phyloP scores from a whole-genome alignment of 768 basidiomycete species.

The Cystoderma amianthinum region DNA sequence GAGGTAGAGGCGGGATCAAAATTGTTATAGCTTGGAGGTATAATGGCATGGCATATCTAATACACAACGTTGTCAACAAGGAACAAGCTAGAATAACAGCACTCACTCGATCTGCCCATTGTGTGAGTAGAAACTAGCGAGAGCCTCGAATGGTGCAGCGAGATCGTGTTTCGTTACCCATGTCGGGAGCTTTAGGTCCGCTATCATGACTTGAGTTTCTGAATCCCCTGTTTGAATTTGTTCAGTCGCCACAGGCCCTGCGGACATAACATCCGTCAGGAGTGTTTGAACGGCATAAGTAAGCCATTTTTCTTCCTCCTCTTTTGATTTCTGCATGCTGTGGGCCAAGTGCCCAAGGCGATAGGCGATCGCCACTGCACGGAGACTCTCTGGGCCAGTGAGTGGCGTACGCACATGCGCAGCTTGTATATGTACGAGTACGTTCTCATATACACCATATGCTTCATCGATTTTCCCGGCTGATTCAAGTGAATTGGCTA shows the following conservation, averaged over 20 bases:
- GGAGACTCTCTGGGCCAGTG: slow-evolving; percentile 22
- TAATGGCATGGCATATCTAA: slow-evolving; percentile 55
- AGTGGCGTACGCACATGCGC: slow-evolving; percentile 6
- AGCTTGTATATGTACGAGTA: slow-evolving; percentile 23
- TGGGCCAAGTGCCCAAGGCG: slow-evolving; percentile 37
- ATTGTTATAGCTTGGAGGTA: slow-evolving; percentile 62
- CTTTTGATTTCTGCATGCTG: slow-evolving; percentile 16
- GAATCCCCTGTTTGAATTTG: not conserved
- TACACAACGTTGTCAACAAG: slow-evolving; percentile 2
- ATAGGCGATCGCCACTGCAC: slow-evolving; percentile 31
- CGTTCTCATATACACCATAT: slow-evolving; percentile 30
- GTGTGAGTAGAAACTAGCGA: slow-evolving; percentile 55
- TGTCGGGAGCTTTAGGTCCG: slow-evolving; percentile 47
- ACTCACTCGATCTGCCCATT: slow-evolving; percentile 51
- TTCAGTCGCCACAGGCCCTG: slow-evolving; percentile 4
- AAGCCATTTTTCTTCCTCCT: slow-evolving; percentile 37
- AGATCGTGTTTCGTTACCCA: slow-evolving; percentile 59
- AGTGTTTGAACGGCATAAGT: slow-evolving; percentile 35
- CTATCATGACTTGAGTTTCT: slow-evolving; percentile 25
- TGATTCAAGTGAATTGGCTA: slow-evolving; percentile 50
- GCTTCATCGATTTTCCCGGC: slow-evolving; percentile 26
- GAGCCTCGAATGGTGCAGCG: slow-evolving; percentile 61
- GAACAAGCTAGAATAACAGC: not conserved
- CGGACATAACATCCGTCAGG: slow-evolving; percentile 23
- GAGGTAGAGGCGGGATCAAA: slow-evolving; percentile 42